Conservation (phyloP, 495 filamentous ascomycete species). For the Neurospora pannonica region DNA sequence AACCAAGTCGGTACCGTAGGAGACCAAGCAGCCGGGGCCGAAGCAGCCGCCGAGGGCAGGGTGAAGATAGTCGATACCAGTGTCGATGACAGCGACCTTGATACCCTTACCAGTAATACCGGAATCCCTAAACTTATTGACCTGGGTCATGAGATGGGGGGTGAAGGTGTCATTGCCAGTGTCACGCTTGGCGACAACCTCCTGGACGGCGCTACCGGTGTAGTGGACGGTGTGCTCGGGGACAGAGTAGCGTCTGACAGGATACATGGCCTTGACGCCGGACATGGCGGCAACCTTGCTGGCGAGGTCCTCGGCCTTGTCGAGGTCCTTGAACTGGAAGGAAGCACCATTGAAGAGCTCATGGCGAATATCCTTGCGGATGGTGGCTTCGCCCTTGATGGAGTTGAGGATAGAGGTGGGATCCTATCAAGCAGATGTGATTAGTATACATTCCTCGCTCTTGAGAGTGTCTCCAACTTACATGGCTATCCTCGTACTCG, state of each 20-base stretch:
- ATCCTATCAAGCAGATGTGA: conserved; percentile 18
- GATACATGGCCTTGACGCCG: conserved; percentile 38
- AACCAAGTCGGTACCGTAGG: conserved; percentile 44
- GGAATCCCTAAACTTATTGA: conserved; percentile 36
- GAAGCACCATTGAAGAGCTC: conserved; percentile 41
- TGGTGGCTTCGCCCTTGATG: conserved; percentile 29
- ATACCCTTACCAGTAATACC: conserved; percentile 36
- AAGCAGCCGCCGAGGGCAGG: conserved; percentile 51
- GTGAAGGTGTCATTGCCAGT: conserved; percentile 29
- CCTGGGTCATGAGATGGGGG: conserved; percentile 39
- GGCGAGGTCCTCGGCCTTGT: conserved; percentile 31
- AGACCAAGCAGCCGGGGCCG: conserved; percentile 43
- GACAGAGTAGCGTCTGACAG: conserved; percentile 31
- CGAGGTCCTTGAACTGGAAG: conserved; percentile 35
- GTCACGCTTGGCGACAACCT: conserved; percentile 20
- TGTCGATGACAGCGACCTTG: conserved; percentile 41
- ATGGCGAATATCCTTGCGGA: conserved; percentile 35
- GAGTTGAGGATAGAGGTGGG: conserved; percentile 26
- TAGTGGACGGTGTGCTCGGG: conserved; percentile 37
- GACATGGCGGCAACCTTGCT: conserved; percentile 29
- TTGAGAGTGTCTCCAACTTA: conserved; percentile 14
- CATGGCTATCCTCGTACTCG: conserved; percentile 37
- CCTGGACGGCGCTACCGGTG: conserved; percentile 25
- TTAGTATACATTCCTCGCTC: conserved; percentile 4
- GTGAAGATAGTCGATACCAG: conserved; percentile 47